Evolutionary conservation across 805 yeast genomes (phyloP), one percentile per base, ranked within the genome.

Genomic region (Blastobotrys parvus): DNA sequence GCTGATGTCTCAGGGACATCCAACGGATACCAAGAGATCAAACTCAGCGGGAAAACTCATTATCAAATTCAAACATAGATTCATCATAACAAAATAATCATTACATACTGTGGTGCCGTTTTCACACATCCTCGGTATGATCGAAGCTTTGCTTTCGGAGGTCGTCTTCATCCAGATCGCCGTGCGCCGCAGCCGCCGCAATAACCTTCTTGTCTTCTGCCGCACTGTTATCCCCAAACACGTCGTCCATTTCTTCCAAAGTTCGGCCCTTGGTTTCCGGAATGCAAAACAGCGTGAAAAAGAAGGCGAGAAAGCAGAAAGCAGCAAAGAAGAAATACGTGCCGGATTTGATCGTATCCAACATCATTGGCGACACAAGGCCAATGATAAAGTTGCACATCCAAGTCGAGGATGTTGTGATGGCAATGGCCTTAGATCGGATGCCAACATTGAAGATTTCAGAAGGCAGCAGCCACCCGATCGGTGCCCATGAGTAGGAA

Each of bases 351-450:
- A 55, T 45, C 34, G 27, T 44, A 37, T 41, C 49, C 6, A 59
- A 11, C 29, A 25, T 25, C 29, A 15, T 53, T 44, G 44, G 61
- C 42, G 53, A 39, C 7, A 41, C 38, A 11, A 53, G 44, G 23
- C 60, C 63, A 43, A 60, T 55, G 39, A 56, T 44, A 43, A 60
- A 59, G 65, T 79, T 80, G 54, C 73, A 72, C 44, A 77, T 61
- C 87, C 87, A 80, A 69, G 80, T 80, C 43, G 80, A 77, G 53
- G 83, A 68, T 4, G 85, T 77, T 20, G 78, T 66, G 38, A 74
- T 63, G 15, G 80, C 71, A n/a, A 80, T 68, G 41, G 82, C 80
- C 50, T 80, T 72, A 44, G 86, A 81, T 69, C 88, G 75, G 54
- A 79, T 77, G 65, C 81, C 71, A 38, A 75, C 68, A 69, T 75